Evolutionary conservation across 805 yeast species (phyloP).

Genomic region (Suhomyces sp.): DNA sequence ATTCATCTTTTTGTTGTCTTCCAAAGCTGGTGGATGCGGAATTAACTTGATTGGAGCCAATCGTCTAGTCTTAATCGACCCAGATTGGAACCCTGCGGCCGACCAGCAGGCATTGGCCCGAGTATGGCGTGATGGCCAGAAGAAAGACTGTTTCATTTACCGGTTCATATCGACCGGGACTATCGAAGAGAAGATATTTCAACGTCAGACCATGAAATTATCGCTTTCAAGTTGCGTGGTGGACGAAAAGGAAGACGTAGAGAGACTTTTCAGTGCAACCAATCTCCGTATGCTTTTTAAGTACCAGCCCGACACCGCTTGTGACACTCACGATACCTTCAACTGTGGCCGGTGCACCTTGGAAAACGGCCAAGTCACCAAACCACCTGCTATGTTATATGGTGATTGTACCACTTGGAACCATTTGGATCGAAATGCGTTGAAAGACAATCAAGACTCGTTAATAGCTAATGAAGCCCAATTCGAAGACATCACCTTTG

Average conservation of each 20-base stretch:
- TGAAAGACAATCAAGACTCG: constrained; percentile 70
- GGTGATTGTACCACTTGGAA: constrained; percentile 99
- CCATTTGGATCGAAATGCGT: constrained; percentile 65
- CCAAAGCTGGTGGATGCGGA: constrained; percentile 99
- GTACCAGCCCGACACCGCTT: constrained; percentile 61
- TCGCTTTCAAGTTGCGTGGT: constrained; percentile 94
- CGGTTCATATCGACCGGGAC: constrained; percentile 93
- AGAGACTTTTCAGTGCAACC: constrained; percentile 83
- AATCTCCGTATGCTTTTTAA: constrained; percentile 72
- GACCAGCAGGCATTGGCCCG: constrained; percentile 97
- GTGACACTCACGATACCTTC: constrained; percentile 92
- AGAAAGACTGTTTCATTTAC: constrained; percentile 92
- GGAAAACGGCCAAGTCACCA: constrained; percentile 49
- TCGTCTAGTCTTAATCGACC: constrained; percentile 79
- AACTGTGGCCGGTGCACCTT: constrained; percentile 76
- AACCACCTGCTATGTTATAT: constrained; percentile 84
- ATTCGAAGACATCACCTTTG: constrained; percentile 71
- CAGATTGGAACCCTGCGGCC: constrained; percentile 98
- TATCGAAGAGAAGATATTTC: constrained; percentile 94
- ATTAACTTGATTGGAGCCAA: constrained; percentile 96
- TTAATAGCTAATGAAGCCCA: constrained; percentile 71
- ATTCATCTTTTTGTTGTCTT: constrained; percentile 82
- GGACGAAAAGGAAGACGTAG: constrained; percentile 94
- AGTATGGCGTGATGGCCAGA: constrained; percentile 99
- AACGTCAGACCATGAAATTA: constrained; percentile 91